phyloP scores from a whole-genome alignment of 1,284 basidiomycete genomes.

The Puccinia hordei region DNA sequence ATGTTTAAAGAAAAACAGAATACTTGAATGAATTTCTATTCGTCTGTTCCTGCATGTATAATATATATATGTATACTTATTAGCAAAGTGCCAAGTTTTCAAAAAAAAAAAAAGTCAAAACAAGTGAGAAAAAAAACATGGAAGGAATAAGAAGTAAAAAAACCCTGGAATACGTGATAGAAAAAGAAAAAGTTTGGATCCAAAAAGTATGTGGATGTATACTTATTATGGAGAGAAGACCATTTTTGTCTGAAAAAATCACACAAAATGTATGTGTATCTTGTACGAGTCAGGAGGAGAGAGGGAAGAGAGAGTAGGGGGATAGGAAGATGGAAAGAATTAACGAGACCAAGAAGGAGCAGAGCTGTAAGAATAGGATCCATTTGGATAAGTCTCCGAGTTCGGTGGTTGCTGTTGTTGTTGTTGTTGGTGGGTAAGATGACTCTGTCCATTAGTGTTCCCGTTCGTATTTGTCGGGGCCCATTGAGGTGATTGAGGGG shows the following conservation, averaged over 20 bases:
- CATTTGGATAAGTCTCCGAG: slow-evolving; percentile 28
- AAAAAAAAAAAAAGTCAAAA: slow-evolving; percentile 27
- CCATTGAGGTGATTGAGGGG: slow-evolving; percentile 52
- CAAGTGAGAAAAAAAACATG: not conserved
- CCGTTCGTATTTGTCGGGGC: slow-evolving; percentile 43
- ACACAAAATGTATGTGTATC: slow-evolving; percentile 7
- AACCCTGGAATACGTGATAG: not conserved
- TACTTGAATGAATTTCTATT: too few relatives aligned
- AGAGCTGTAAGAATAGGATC: slow-evolving; percentile 39
- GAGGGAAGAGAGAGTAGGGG: not conserved
- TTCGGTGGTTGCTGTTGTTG: slow-evolving; percentile 1
- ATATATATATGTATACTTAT: not conserved
- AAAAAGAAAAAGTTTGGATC: not conserved
- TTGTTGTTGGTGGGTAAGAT: slow-evolving; percentile 6
- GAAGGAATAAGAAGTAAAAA: not conserved
- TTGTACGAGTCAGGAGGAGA: not conserved
- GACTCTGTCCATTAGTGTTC: slow-evolving; percentile 33
- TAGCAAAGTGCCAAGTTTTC: not conserved
- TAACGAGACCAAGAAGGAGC: slow-evolving; percentile 50
- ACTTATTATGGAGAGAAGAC: not conserved
- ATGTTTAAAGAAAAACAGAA: too few relatives aligned
- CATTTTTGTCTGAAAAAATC: not conserved
- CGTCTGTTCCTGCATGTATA: too few relatives aligned
- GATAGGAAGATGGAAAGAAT: not conserved
- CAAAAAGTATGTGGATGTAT: not conserved